Evolutionary conservation across 306 rosid genomes (phyloP).

Genomic region (Lagenaria siceraria): DNA sequence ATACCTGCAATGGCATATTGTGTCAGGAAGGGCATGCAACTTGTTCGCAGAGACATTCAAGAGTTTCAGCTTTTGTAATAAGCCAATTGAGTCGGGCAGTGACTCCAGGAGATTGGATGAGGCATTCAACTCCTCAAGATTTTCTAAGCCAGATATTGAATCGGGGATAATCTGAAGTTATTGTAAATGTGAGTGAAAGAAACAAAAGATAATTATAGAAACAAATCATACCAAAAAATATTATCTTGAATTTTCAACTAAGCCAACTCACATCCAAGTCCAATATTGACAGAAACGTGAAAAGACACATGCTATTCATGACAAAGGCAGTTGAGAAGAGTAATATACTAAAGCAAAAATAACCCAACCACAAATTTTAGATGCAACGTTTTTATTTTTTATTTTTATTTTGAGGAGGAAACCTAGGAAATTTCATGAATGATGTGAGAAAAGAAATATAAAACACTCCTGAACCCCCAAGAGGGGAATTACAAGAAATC

Average conservation of each 20-base stretch:
- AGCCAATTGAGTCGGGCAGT: conserved; percentile 76
- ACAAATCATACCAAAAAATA: background rate
- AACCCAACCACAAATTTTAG: background rate
- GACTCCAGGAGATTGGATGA: conserved; percentile 58
- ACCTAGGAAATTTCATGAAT: background rate
- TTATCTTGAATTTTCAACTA: background rate
- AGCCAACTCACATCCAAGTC: background rate
- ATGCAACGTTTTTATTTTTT: background rate
- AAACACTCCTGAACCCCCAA: background rate
- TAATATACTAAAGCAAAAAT: background rate
- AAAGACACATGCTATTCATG: background rate
- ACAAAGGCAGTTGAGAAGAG: background rate
- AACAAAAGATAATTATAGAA: background rate
- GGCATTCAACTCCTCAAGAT: conserved; percentile 71
- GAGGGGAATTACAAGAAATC: background rate
- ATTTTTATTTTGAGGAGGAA: background rate
- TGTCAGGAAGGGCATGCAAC: conserved; percentile 62
- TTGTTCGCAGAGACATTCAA: conserved; percentile 71
- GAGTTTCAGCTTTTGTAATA: conserved; percentile 59
- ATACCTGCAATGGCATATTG: conserved; percentile 79
- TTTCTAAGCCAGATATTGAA: conserved; percentile 53
- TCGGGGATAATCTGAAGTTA: conserved; percentile 62
- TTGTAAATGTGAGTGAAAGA: background rate
- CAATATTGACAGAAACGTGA: background rate
- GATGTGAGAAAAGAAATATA: background rate